These are phyloP conservation scores for Caryopteris hybrid DNA, from an alignment of 305 asterid genomes.

Conservation along the genomic window DNA sequence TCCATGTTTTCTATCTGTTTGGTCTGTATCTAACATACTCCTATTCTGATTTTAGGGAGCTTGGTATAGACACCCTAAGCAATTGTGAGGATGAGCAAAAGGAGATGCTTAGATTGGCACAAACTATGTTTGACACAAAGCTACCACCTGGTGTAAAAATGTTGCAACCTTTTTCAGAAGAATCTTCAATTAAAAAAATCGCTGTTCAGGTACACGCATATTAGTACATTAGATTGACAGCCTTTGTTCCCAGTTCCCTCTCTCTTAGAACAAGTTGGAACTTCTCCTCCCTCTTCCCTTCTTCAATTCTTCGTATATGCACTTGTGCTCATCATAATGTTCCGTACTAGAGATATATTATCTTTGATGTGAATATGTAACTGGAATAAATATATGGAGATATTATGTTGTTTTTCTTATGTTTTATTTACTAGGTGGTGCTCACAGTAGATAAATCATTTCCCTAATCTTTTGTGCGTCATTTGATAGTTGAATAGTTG, in stretches of 20 bases:
- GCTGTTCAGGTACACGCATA: slow-evolving; percentile 61
- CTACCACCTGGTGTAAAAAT: slow-evolving; percentile 89
- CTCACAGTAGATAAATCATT: background rate
- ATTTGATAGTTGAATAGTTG: background rate
- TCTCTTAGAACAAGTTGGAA: too few relatives aligned
- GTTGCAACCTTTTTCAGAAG: slow-evolving; percentile 95
- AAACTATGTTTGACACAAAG: slow-evolving; percentile 93
- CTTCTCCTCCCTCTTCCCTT: background rate
- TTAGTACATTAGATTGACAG: background rate
- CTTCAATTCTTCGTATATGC: background rate
- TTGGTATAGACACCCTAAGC: slow-evolving; percentile 75
- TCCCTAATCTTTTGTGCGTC: too few relatives aligned
- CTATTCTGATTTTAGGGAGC: slow-evolving; percentile 56
- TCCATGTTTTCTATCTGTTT: background rate
- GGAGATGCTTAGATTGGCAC: slow-evolving; percentile 78
- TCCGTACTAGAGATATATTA: background rate
- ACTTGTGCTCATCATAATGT: background rate
- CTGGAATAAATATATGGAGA: background rate
- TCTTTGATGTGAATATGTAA: background rate
- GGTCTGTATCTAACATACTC: slow-evolving; percentile 4
- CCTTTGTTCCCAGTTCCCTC: background rate
- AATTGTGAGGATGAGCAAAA: slow-evolving; percentile 65
- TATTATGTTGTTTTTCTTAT: too few relatives aligned
- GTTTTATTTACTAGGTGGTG: background rate
- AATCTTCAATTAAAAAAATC: slow-evolving; percentile 77